Base-by-base conservation (phyloP, 1,139 yeast species). In the Yueomyces sp. region DNA sequence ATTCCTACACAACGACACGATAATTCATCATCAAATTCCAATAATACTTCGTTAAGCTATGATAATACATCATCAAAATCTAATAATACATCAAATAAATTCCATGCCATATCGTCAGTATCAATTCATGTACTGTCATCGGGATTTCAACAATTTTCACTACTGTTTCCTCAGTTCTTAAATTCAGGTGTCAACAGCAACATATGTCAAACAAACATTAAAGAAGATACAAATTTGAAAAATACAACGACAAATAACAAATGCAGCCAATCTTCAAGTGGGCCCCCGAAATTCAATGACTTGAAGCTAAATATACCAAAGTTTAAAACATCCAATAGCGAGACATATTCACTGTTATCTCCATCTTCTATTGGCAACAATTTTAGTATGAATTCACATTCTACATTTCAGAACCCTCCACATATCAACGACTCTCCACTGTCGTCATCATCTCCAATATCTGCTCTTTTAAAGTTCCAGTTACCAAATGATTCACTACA, bases 391-490 rank as follows among this genome's bases (percentile, higher is more conserved):
- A 19, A 19, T 19, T 19, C 19, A 19, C 19, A 19, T 19, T 19
- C 19, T 19, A 19, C 19, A 19, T 19, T 19, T 1, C 19, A 19
- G 19, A 19, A 19, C 19, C 19, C 19, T 19, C 19, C 19, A 2
- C 19, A 19, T 19, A 1, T 19, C 2, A 19, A 19, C 19, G 19
- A 19, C 19, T 61, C 66, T 0, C 59, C 59, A 8, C 38, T 53
- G 5, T 55, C 61, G 7, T 46, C 59, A 2, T 50, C 60, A 8
- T 59, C 63, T 4, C 67, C 67, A 27, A 59, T 62, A n/a, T 55
- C 61, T 12, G 56, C 57, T 36, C 47, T 65, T 35, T 59, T 64
- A 30, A 61, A 64, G 47, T 64, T 65, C 46, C 65, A 61, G 44
- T 47, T 64, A 38, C 68, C 68, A 44, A 8, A 59, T 4, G 39